Base-by-base conservation (phyloP, 176 grass and related monocot genomes). In the Chloris gayana region DNA sequence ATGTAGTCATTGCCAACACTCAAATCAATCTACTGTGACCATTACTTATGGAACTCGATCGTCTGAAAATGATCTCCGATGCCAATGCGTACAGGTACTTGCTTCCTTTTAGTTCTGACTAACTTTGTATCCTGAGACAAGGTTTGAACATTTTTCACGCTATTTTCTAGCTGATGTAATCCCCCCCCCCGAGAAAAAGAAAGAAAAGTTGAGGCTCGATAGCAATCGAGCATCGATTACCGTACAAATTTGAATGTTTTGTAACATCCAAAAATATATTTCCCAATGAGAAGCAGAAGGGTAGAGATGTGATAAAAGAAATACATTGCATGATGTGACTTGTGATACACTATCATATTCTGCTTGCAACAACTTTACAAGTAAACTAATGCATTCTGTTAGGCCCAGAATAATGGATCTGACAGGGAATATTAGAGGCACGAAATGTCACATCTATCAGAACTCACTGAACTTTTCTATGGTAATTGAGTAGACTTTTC, bases 201-300 rank as follows among this genome's bases (percentile, higher is more conserved):
- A 73, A 82, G 82, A 82, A 19, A 42, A 69, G 18, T 33, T 1
- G 18, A 51, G 61, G 58, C 72, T 72, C 14, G 67, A 0, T 78
- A 68, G 50, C 39, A 50, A 38, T 57, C 85, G 57, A 58, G 80
- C 34, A 58, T 3, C 25, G n/a, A 81, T 70, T 46, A 33, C 37
- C 59, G 17, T 76, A 26, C 47, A 11, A 70, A 81, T 46, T 49
- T 72, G 58, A 70, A 60, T 85, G 76, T 68, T 60, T 69, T 79
- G 35, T 64, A n/a, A 4, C 9, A 39, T 69, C 41, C 24, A 3
- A 22, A 26, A 47, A 27, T 78, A 44, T 75, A 25, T 63, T 80
- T 4, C 33, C 44, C 29, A 31, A 30, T 58, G 50, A 22, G 50
- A 75, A 49, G 21, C 63, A 64, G 34, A 42, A 74, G 1, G 67